Conservation (phyloP, 148 eudicot species). For the Camellia japonica region DNA sequence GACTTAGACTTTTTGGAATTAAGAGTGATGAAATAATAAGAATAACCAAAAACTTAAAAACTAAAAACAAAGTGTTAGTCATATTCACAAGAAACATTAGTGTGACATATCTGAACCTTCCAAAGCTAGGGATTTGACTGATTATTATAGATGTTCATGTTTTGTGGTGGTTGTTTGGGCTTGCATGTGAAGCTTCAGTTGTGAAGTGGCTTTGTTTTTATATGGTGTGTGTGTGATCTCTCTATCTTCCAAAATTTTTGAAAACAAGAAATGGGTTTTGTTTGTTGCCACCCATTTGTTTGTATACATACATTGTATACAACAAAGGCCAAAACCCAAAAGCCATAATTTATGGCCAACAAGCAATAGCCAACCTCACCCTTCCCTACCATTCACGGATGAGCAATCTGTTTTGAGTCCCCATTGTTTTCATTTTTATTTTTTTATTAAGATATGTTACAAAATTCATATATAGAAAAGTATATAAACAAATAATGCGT, state of each 20-base stretch:
- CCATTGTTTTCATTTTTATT: neutral
- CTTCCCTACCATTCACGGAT: neutral
- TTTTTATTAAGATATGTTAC: neutral
- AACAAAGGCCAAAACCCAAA: neutral
- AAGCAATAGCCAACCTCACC: neutral
- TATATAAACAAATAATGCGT: no score
- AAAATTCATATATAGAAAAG: no score
- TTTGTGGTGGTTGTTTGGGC: neutral
- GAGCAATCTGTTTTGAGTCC: neutral
- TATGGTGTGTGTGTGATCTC: no score
- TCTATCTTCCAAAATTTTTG: neutral
- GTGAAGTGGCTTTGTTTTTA: neutral
- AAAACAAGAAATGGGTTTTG: neutral
- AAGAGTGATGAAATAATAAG: no score
- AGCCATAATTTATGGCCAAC: slow-evolving; percentile 15
- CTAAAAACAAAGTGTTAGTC: no score
- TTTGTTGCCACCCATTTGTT: slow-evolving; percentile 1
- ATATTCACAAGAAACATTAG: neutral
- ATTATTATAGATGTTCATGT: neutral
- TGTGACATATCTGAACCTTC: neutral
- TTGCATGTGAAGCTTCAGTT: slow-evolving; percentile 7
- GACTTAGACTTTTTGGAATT: no score
- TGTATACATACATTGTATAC: neutral
- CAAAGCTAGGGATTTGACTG: neutral
- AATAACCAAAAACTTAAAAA: no score